These are phyloP conservation scores for Plantago lanceolata DNA, from an alignment of 305 asterid species.

Conservation along the genomic window DNA sequence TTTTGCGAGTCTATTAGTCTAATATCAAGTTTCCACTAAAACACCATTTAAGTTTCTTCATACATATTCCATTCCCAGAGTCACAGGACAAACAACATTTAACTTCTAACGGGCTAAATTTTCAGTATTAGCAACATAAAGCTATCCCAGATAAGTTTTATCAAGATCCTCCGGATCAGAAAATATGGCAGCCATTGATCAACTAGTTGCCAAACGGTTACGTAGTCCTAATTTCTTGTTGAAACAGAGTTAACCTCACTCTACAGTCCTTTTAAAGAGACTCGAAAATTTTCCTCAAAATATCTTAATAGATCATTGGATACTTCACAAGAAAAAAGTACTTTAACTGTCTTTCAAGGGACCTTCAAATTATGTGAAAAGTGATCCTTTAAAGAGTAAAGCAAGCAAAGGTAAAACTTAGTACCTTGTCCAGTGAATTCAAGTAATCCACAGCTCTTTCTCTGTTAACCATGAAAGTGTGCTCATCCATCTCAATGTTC, in stretches of 20 bases:
- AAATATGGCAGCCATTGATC: too few species aligned
- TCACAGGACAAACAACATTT: too few species aligned
- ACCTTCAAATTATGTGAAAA: conserved; percentile 1
- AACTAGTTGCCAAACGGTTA: too few species aligned
- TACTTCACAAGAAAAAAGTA: not conserved
- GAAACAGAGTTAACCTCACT: not conserved
- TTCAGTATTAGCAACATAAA: not conserved
- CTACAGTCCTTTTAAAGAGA: not conserved
- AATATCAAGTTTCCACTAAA: not conserved
- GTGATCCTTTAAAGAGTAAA: conserved; percentile 12
- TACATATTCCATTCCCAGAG: too few species aligned
- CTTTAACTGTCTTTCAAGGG: conserved; percentile 2
- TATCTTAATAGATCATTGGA: conserved; percentile 3
- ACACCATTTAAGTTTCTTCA: too few species aligned
- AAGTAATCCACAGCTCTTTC: conserved; percentile 98
- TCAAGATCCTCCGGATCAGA: too few species aligned
- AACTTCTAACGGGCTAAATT: too few species aligned
- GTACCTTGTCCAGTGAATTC: conserved; percentile 90
- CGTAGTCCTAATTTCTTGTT: not conserved
- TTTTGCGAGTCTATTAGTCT: not conserved
- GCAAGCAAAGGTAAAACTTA: not conserved
- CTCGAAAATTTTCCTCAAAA: not conserved
- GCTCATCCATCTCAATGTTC: conserved; percentile 98
- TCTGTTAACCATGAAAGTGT: conserved; percentile 91
- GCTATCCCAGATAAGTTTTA: not conserved